Conservation (phyloP, 2,329 filamentous ascomycete species). For the Nigrospora sphaerica region DNA sequence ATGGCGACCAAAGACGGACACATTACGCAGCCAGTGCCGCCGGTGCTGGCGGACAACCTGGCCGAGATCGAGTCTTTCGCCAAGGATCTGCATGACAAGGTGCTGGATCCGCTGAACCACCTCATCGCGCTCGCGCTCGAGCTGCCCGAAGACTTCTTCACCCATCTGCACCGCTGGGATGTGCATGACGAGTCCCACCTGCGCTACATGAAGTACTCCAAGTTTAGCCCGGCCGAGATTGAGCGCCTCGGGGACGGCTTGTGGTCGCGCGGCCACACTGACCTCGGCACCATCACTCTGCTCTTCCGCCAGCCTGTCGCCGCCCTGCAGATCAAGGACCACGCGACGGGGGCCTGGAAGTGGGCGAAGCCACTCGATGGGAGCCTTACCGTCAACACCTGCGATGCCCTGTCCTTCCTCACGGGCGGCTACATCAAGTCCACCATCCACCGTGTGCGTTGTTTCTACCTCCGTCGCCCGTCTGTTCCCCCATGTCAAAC, state of each 20-base stretch:
- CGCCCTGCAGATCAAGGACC: constrained; percentile 40
- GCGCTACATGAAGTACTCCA: constrained; percentile 43
- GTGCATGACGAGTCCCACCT: constrained; percentile 12
- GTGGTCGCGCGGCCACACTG: constrained; percentile 41
- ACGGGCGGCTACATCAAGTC: constrained; percentile 35
- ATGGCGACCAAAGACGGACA: constrained; percentile 10
- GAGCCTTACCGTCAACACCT: constrained; percentile 40
- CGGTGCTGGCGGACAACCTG: constrained; percentile 39
- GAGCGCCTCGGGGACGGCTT: constrained; percentile 28
- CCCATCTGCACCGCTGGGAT: constrained; percentile 9
- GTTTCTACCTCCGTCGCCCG: background rate
- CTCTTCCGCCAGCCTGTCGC: constrained; percentile 49
- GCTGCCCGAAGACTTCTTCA: constrained; percentile 10
- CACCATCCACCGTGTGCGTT: constrained; percentile 22
- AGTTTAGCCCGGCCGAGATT: constrained; percentile 34
- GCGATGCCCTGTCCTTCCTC: constrained; percentile 37
- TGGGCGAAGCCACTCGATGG: constrained; percentile 37
- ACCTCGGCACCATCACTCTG: constrained; percentile 45
- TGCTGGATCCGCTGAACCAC: constrained; percentile 11
- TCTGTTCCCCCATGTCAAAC: background rate
- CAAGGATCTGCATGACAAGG: constrained; percentile 15
- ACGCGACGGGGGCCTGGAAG: constrained; percentile 34
- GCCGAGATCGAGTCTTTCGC: constrained; percentile 50
- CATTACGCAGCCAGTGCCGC: constrained; percentile 20
- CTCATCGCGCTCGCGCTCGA: constrained; percentile 10